Evolutionary conservation across 352 stramenopile genomes (phyloP), one percentile per base, ranked within the genome.

Genomic region (Pythium diclinum): DNA sequence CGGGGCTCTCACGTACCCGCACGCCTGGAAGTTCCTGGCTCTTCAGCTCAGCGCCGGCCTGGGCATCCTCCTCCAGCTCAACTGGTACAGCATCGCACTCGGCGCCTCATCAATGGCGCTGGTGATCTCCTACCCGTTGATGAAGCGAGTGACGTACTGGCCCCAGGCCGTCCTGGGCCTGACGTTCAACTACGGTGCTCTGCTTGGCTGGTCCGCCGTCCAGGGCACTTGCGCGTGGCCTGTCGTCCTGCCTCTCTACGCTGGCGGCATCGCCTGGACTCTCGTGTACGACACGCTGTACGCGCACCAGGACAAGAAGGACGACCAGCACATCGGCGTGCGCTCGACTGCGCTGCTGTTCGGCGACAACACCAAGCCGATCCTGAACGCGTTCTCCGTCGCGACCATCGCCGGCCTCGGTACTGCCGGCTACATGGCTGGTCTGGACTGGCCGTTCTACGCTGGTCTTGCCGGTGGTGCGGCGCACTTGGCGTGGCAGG

Each of bases 221-320:
- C 85, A 96, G 17, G 89, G 90, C 21, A 73, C 70, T 6, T 92
- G 78, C n/a, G 83, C 78, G 30, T 95, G 84, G 88, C 63, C 74
- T 3, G 79, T 98, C n/a, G 85, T 98, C 40, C 71, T 92, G 55
- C 97, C 97, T 17, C 77, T 99, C 5, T 99, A 99, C 78, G 74
- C 78, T 0, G 91, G 86, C 21, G 94, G 96, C 32, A 79, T 99
- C 9, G 85, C 85, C n/a, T 99, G 97, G 97, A 99, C 97, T 19
- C 69, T 99, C 30, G 91, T 99, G n/a, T 99, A 99, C 75, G 97
- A 99, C 78, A 99, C 97, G 14, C 75, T 99, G 23, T 99, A 99
- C 79, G 97, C 96, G 13, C 96, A 99, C 78, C 97, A 99, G 61
- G 85, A 99, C 81, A 99, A 99, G 83, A 85, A 87, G 14, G 97